Base-by-base conservation (phyloP, 257 asterid species). In the Solanum dulcamara region DNA sequence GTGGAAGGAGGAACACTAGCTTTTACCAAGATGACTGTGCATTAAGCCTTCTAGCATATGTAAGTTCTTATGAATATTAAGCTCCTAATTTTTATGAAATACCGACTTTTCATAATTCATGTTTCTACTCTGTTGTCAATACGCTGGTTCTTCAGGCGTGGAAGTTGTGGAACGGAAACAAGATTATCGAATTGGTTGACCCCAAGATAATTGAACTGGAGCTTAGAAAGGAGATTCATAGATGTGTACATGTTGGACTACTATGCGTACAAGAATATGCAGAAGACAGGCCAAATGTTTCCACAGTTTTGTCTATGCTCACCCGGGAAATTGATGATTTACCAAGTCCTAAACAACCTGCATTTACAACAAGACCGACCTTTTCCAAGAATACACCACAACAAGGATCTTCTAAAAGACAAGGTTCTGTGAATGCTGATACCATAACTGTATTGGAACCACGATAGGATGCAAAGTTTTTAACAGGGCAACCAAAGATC, bases 21-120 rank as follows among this genome's bases (percentile, higher is more conserved):
- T 89, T 89, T 84, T 26, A 59, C 42, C 35, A 82, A 7, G 86
- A 85, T 2, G 92, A 87, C 35, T 68, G 86, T 81, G 86, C 90
- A 59, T 82, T 88, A 80, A 91, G 89, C 85, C 96, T 94, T 22
- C 48, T 91, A 46, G 92, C 88, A 92, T 90, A 88, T 53, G 98
- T 93, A 86, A 91, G 94, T 86, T 38, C 13, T n/a, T 40, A 55
- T 12, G n/a, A 12, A 22, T 40, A n/a, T 6, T 22, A 40, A 40
- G 20, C 20, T n/a, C n/a, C n/a, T n/a, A n/a, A n/a, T n/a, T n/a
- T n/a, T n/a, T n/a, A n/a, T n/a, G n/a, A n/a, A n/a, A n/a, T n/a
- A n/a, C n/a, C n/a, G n/a, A n/a, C n/a, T n/a, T n/a, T n/a, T n/a
- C n/a, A n/a, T n/a, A n/a, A n/a, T n/a, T n/a, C n/a, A n/a, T n/a